Conservation (phyloP, 129 eudicot genomes). For the Lactuca saligna region DNA sequence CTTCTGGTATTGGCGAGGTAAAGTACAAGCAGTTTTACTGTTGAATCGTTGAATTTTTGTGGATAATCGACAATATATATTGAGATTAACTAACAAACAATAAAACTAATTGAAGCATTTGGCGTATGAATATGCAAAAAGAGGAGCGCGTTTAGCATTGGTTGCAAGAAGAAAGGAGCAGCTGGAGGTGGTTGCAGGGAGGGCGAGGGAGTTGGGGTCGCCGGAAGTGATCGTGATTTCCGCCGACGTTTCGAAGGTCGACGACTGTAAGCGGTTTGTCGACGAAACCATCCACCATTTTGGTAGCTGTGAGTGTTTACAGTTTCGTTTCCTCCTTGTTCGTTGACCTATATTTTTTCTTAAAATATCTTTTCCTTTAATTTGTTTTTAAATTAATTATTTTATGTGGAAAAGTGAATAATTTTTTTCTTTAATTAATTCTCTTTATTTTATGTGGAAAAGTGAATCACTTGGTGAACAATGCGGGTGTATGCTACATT, state of each 20-base stretch:
- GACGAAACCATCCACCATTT: slow-evolving; percentile 47
- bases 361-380: not conserved
- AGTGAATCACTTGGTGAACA: slow-evolving; percentile 73
- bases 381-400: not conserved
- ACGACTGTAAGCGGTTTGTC: slow-evolving; percentile 47
- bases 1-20: slow-evolving; percentile 37
- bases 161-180: slow-evolving; percentile 50
- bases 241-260: slow-evolving; percentile 51
- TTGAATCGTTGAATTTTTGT: no score
- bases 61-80: not conserved
- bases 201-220: slow-evolving; percentile 46
- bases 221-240: slow-evolving; percentile 48
- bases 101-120: slow-evolving; percentile 7
- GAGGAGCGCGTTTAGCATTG: slow-evolving; percentile 53
- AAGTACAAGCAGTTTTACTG: not conserved
- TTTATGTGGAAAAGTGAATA: slow-evolving; percentile 48
- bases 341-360: no score
- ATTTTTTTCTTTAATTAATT: not conserved
- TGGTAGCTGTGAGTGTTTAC: slow-evolving; percentile 37
- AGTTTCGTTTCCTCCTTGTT: no score
- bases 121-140: slow-evolving; percentile 44
- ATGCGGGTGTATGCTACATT: slow-evolving; percentile 47
- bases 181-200: slow-evolving; percentile 41
- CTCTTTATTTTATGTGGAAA: not conserved
- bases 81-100: not conserved